phyloP scores from a whole-genome alignment of 371 early-diverging fungal genomes.

The Mucor saturninus region DNA sequence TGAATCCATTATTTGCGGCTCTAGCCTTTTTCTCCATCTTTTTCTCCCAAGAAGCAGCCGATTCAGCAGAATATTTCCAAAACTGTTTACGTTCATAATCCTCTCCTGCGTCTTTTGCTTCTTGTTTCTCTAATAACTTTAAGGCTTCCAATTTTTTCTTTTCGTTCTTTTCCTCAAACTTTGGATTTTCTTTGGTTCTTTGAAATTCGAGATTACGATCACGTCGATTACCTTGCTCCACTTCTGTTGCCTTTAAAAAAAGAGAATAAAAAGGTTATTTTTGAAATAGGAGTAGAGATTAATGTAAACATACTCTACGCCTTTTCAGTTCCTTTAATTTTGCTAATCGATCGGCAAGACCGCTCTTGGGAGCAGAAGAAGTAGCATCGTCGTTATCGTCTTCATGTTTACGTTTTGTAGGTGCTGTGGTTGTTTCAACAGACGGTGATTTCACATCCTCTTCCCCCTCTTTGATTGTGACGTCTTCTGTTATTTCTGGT shows the following conservation, averaged over 20 bases:
- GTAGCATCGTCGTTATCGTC: background rate
- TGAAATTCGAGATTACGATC: conserved; percentile 84
- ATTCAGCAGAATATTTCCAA: conserved; percentile 87
- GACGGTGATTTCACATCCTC: background rate
- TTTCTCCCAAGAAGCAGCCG: conserved; percentile 86
- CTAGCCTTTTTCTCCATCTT: conserved; percentile 72
- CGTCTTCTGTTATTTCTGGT: background rate
- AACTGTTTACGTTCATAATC: conserved; percentile 85
- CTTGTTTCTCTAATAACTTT: conserved; percentile 61
- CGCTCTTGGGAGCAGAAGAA: background rate
- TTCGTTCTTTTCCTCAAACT: conserved; percentile 66
- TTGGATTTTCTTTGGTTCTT: conserved; percentile 71
- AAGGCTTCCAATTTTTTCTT: conserved; percentile 79
- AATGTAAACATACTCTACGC: conserved; percentile 48
- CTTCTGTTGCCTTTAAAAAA: conserved; percentile 55
- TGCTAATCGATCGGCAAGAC: conserved; percentile 52
- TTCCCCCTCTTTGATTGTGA: background rate
- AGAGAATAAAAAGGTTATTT: background rate
- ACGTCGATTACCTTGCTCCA: conserved; percentile 74
- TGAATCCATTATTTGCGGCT: conserved; percentile 79
- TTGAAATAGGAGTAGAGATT: background rate
- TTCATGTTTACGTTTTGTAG: conserved; percentile 15
- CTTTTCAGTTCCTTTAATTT: conserved; percentile 60
- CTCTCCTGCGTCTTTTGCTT: conserved; percentile 71
- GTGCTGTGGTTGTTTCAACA: conserved; percentile 3